A percentile compares a stretch with the other conserved stretches of the same genome.
These are phyloP conservation scores for Paramecium primaurelia DNA, from an alignment of 73 alveolate species.

Conservation along the genomic window DNA sequence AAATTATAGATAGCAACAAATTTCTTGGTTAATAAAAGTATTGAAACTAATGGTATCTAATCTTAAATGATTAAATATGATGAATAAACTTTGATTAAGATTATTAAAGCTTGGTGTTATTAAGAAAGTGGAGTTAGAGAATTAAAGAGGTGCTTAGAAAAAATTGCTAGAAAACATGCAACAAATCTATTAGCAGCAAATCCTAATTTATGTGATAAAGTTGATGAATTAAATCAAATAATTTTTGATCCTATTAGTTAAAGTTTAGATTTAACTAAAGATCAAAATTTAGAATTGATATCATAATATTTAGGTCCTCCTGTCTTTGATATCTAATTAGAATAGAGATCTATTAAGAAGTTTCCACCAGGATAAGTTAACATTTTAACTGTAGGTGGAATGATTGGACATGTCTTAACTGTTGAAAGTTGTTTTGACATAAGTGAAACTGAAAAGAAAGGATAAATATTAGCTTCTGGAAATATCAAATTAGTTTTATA, in stretches of 20 bases:
- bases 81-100: background rate
- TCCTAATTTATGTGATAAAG: conserved; percentile 30
- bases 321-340: conserved; percentile 46
- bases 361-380: conserved; percentile 53
- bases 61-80: conserved; percentile 34
- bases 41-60: conserved; percentile 28
- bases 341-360: conserved; percentile 1
- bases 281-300: conserved; percentile 24
- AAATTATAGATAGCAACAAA: conserved; percentile 69
- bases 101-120: conserved; percentile 67
- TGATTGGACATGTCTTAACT: conserved; percentile 52
- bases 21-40: conserved; percentile 65
- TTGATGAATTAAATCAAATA: background rate
- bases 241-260: background rate
- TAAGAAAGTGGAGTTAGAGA: conserved; percentile 86
- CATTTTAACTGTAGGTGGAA: conserved; percentile 50
- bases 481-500: conserved; percentile 76
- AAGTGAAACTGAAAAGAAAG: conserved; percentile 47
- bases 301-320: conserved; percentile 48
- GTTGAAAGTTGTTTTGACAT: conserved; percentile 53
- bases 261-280: background rate
- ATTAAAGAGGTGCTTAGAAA: conserved; percentile 79
- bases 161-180: conserved; percentile 79
- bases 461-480: conserved; percentile 74
- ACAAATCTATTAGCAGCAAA: conserved; percentile 63